Base-by-base conservation (phyloP, 202 grass and related monocot genomes). In the Elaeis oleifera region DNA sequence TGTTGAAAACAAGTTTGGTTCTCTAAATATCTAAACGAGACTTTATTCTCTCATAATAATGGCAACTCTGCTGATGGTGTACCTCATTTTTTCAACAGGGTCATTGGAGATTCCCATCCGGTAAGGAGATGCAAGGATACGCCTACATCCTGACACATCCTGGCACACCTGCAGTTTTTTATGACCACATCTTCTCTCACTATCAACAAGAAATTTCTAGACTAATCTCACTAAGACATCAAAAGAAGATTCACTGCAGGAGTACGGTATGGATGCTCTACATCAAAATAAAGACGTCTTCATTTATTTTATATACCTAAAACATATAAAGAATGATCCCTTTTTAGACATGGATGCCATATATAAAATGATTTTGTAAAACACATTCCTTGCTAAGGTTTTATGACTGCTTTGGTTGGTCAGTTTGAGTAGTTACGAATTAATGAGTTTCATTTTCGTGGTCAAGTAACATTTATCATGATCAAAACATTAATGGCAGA, bases 111-210 rank as follows among this genome's bases (percentile, higher is more conserved):
- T 99, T 99, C 67, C 94, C 94, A 13, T 59, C 64, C 70, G 85
- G 88, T 74, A 99, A 84, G 77, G 94, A 99, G 72, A 64, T 99
- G 94, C 88, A 92, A 92, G 94, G 94, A 73, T 99, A 99, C 77
- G 88, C 78, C 19, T 99, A 99, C 70, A 99, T 92, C 68, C 73
- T 99, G 51, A 99, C 94, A 9, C 94, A 99, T 74, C 88, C 94
- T 59, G 94, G 94, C 58, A 99, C 94, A 65, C 94, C 94, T 25
- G 48, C 85, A 75, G 88, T 99, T 21, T 99, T 99, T 74, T 92
- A 86, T 66, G 94, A 99, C 54, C 94, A 99, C 68, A 50, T 94
- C 39, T 99, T 99, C 74, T 99, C 92, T 26, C 77, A 82, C 66
- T 82, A 79, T 32, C 74, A 92, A 11, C 69, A 80, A 51, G 94